Conservation (phyloP, 768 basidiomycete genomes). For the Phaeotremella skinneri region DNA sequence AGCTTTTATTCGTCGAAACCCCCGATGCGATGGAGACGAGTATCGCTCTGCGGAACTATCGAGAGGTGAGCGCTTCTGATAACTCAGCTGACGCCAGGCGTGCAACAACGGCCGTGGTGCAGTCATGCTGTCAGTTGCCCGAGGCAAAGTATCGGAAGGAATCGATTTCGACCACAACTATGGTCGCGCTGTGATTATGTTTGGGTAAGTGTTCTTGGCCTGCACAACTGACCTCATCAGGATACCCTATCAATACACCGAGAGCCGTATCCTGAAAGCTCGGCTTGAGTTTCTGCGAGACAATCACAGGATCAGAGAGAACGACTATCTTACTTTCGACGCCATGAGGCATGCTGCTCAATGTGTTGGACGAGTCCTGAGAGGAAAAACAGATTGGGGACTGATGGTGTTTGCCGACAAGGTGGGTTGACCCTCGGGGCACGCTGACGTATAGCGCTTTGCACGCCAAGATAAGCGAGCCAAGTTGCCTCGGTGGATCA, state of each 20-base stretch:
- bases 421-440: slow-evolving; percentile 56
- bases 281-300: slow-evolving; percentile 97
- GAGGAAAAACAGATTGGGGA: slow-evolving; percentile 99
- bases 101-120: slow-evolving; percentile 98
- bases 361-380: slow-evolving; percentile 93
- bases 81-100: slow-evolving; percentile 59
- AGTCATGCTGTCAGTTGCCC: slow-evolving; percentile 90
- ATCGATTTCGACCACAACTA: slow-evolving; percentile 99
- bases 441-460: slow-evolving; percentile 38
- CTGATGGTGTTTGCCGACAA: slow-evolving; percentile 99
- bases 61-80: slow-evolving; percentile 62
- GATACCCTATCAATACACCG: slow-evolving; percentile 96
- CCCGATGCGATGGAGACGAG: slow-evolving; percentile 99
- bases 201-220: slow-evolving; percentile 89
- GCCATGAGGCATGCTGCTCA: slow-evolving; percentile 99
- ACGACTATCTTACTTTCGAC: slow-evolving; percentile 97
- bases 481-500: slow-evolving; percentile 97
- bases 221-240: slow-evolving; percentile 54
- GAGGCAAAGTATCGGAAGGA: slow-evolving; percentile 99
- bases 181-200: slow-evolving; percentile 98
- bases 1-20: slow-evolving; percentile 98
- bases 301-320: slow-evolving; percentile 95
- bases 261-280: slow-evolving; percentile 94
- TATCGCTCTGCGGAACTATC: slow-evolving; percentile 94
- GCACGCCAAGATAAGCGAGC: slow-evolving; percentile 59